These are phyloP conservation scores for Trichoderma orchidacearum DNA, from an alignment of 495 filamentous ascomycete species.

Conservation along the genomic window DNA sequence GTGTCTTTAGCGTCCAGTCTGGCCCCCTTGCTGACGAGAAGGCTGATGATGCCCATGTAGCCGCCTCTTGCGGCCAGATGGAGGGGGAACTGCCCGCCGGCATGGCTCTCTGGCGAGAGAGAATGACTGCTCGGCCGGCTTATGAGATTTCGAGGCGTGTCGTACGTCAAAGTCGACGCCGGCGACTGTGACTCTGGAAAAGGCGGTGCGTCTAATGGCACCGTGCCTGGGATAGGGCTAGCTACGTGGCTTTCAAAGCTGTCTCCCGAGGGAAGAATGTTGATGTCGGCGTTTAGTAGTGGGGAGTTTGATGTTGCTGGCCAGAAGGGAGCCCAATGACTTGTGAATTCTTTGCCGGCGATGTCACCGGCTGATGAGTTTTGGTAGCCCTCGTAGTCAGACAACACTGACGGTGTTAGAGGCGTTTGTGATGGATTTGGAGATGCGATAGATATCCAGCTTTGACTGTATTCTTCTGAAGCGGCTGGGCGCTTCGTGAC, in stretches of 20 bases:
- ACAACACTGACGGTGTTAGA: neutral
- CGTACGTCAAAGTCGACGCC: neutral
- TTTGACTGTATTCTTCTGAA: neutral
- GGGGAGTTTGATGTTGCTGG: neutral
- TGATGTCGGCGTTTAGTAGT: neutral
- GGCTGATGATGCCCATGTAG: neutral
- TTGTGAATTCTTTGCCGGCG: neutral
- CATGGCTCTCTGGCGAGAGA: neutral
- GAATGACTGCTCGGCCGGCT: neutral
- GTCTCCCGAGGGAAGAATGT: neutral
- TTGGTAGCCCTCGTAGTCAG: neutral
- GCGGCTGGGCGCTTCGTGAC: neutral
- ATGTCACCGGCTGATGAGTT: neutral
- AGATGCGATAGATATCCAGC: neutral
- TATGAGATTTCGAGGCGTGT: neutral
- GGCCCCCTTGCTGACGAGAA: neutral
- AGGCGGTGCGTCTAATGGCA: neutral
- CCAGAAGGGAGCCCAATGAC: neutral
- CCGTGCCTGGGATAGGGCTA: neutral
- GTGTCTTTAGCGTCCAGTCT: neutral
- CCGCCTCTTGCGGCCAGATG: neutral
- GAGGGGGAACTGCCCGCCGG: neutral
- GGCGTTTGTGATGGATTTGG: neutral
- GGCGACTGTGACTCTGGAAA: neutral
- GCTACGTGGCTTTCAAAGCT: neutral